Evolutionary conservation across 2,329 filamentous ascomycete genomes (phyloP).

Genomic region (Mycosphaerelloides madeirae): DNA sequence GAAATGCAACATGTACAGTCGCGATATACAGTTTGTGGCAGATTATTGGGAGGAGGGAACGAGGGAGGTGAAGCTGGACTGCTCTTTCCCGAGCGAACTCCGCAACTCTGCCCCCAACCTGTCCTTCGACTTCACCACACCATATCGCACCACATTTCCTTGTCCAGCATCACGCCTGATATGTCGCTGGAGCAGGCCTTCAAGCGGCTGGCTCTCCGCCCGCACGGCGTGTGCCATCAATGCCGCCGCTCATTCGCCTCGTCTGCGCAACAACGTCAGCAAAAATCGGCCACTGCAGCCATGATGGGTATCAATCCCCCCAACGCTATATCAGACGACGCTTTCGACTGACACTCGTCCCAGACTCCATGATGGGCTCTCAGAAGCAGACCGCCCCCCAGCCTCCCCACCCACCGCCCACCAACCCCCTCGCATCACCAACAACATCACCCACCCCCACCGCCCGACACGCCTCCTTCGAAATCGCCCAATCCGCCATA

Average conservation of each 20-base stretch:
- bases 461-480: neutral
- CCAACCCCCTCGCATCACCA: neutral
- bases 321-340: neutral
- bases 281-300: constrained; percentile 23
- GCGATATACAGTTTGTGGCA: too few species aligned
- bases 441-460: constrained; percentile 1
- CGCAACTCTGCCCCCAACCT: constrained; percentile 3
- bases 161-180: constrained; percentile 3
- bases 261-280: constrained; percentile 16
- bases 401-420: neutral
- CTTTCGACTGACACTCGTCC: too few species aligned
- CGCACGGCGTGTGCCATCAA: constrained; percentile 24
- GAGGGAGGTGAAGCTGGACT: too few species aligned
- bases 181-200: constrained; percentile 31
- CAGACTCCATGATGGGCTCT: neutral
- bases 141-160: neutral
- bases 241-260: constrained; percentile 24
- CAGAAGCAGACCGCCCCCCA: neutral
- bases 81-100: neutral
- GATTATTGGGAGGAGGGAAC: neutral
- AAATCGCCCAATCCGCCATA: constrained; percentile 2
- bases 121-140: neutral
- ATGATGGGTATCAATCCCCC: constrained; percentile 20
- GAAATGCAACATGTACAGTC: neutral
- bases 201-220: constrained; percentile 22